phyloP scores from a whole-genome alignment of 2,329 filamentous ascomycete species.

The Sphaerulina populicola region DNA sequence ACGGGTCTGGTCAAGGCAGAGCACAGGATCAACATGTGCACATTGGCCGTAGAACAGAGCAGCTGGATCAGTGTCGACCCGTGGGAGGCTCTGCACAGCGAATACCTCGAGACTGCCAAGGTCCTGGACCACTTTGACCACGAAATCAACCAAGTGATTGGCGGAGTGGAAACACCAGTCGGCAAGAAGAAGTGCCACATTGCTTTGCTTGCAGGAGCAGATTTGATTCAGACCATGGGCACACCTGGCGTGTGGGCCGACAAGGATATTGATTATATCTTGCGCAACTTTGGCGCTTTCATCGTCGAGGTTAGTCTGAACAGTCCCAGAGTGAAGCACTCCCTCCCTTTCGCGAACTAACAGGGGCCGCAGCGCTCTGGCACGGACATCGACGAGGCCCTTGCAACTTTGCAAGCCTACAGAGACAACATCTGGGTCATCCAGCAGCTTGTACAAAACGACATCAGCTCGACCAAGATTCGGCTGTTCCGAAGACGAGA shows the following conservation, averaged over 20 bases:
- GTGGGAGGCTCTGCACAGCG: slow-evolving; percentile 76
- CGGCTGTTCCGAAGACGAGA: slow-evolving; percentile 69
- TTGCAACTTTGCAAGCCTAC: slow-evolving; percentile 72
- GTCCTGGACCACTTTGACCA: slow-evolving; percentile 87
- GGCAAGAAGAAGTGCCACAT: slow-evolving; percentile 66
- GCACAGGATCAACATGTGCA: slow-evolving; percentile 77
- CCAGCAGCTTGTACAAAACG: slow-evolving; percentile 77
- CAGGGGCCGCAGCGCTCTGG: slow-evolving; percentile 56
- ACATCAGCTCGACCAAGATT: slow-evolving; percentile 75
- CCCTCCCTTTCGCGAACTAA: background rate
- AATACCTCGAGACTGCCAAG: slow-evolving; percentile 80
- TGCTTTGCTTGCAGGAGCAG: slow-evolving; percentile 66
- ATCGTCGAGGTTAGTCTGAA: slow-evolving; percentile 48
- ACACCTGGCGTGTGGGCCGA: slow-evolving; percentile 64
- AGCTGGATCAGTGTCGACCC: slow-evolving; percentile 78
- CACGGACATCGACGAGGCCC: slow-evolving; percentile 79
- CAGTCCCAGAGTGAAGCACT: slow-evolving; percentile 5
- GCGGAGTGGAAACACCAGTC: slow-evolving; percentile 61
- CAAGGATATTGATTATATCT: slow-evolving; percentile 77
- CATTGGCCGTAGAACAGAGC: slow-evolving; percentile 66
- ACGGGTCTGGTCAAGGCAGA: slow-evolving; percentile 64
- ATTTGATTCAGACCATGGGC: slow-evolving; percentile 47
- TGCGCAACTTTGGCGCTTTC: slow-evolving; percentile 74
- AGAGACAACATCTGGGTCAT: slow-evolving; percentile 83
- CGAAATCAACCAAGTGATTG: slow-evolving; percentile 72